phyloP scores from a whole-genome alignment of 2,329 filamentous ascomycete genomes.

The Biscogniauxia sp. region DNA sequence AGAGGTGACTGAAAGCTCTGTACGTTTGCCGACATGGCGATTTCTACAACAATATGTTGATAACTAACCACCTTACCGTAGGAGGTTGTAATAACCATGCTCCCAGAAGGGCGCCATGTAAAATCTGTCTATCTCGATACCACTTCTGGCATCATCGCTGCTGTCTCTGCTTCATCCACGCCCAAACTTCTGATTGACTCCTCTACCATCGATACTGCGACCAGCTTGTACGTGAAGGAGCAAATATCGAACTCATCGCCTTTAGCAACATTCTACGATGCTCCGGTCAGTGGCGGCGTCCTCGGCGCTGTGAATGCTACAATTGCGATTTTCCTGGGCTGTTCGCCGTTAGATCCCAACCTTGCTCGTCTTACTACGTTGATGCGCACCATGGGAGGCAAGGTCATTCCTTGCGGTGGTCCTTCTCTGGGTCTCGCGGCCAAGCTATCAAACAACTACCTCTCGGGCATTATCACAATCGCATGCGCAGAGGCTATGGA shows the following conservation, averaged over 20 bases:
- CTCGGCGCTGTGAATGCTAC: conserved; percentile 34
- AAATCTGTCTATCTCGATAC: conserved; percentile 56
- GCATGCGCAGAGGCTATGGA: conserved; percentile 58
- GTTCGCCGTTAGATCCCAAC: conserved; percentile 33
- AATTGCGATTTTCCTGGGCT: conserved; percentile 38
- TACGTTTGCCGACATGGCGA: conserved; percentile 28
- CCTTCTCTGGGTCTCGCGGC: conserved; percentile 55
- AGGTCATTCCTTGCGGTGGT: conserved; percentile 55
- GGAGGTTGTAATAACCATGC: conserved; percentile 66
- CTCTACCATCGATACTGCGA: conserved; percentile 69
- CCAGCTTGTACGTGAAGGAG: conserved; percentile 28
- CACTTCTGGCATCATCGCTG: conserved; percentile 46
- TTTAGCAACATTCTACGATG: conserved; percentile 33
- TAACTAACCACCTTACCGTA: conserved; percentile 29
- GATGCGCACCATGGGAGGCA: conserved; percentile 50
- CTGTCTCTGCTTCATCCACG: conserved; percentile 17
- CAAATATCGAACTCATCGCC: conserved; percentile 12
- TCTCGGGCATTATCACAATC: conserved; percentile 57
- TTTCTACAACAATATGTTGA: background rate
- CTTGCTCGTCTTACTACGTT: conserved; percentile 42
- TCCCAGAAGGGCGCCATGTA: conserved; percentile 67
- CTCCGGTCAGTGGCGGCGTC: conserved; percentile 35
- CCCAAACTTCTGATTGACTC: conserved; percentile 63
- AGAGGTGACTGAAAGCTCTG: conserved; percentile 48
- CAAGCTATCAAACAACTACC: conserved; percentile 62